phyloP scores from a whole-genome alignment of 371 early-diverging fungal genomes.

The Lichtheimia ramosa region DNA sequence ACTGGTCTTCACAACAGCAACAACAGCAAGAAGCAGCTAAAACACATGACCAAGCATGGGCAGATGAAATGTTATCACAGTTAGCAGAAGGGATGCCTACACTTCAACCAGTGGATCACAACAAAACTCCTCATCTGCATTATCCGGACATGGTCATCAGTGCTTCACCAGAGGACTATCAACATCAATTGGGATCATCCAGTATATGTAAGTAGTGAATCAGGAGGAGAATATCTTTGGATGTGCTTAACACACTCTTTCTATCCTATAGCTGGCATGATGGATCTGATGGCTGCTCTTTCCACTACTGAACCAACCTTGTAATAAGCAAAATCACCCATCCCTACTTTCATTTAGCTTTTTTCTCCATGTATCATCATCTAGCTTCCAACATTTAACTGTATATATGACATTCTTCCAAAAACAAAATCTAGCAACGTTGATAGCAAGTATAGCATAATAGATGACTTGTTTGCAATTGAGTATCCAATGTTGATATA shows the following conservation, averaged over 20 bases:
- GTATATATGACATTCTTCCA: background rate
- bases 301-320: constrained; percentile 22
- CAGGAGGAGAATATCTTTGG: background rate
- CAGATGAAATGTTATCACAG: constrained; percentile 14
- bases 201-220: constrained; percentile 26
- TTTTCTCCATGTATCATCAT: background rate
- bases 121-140: constrained; percentile 1
- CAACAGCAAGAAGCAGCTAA: background rate
- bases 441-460: background rate
- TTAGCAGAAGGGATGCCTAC: constrained; percentile 14
- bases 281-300: constrained; percentile 13
- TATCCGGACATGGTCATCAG: constrained; percentile 7
- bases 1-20: background rate
- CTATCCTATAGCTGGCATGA: constrained; percentile 11
- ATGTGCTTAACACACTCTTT: background rate
- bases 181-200: constrained; percentile 25
- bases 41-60: constrained; percentile 8
- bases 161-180: constrained; percentile 1
- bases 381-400: background rate
- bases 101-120: constrained; percentile 10
- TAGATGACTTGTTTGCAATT: background rate
- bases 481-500: background rate
- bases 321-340: background rate
- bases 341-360: background rate
- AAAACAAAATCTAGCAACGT: background rate